Evolutionary conservation across 768 basidiomycete genomes (phyloP).

Genomic region (Holtermanniella nyarrowii): DNA sequence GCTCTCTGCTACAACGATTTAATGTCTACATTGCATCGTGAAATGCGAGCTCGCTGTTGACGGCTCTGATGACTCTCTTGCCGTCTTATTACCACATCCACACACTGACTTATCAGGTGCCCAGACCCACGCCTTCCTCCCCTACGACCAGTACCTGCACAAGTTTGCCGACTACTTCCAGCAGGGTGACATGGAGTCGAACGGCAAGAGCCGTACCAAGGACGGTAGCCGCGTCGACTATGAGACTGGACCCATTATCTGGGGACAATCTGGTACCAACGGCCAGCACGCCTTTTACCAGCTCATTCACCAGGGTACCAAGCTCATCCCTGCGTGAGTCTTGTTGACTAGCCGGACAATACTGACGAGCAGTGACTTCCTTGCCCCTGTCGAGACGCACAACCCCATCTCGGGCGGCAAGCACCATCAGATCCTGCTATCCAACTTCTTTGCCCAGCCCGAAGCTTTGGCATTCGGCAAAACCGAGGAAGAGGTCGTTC

Average conservation of each 20-base stretch:
- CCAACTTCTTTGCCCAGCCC: conserved; percentile 97
- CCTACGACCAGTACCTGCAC: conserved; percentile 98
- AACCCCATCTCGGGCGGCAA: conserved; percentile 77
- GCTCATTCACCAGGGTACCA: conserved; percentile 49
- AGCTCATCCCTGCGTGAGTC: conserved; percentile 41
- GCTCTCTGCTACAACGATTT: too few relatives aligned
- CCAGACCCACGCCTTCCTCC: conserved; percentile 88
- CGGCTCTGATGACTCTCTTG: neutral
- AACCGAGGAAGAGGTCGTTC: conserved; percentile 75
- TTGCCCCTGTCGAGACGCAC: conserved; percentile 37
- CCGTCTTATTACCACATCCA: too few relatives aligned
- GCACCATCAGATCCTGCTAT: conserved; percentile 93
- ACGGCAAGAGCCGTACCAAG: conserved; percentile 95
- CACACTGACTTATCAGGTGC: conserved; percentile 54
- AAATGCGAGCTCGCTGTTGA: too few relatives aligned
- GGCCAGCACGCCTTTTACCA: conserved; percentile 99
- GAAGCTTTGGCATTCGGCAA: conserved; percentile 97
- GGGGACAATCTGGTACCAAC: conserved; percentile 97
- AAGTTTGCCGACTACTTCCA: conserved; percentile 99
- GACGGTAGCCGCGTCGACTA: conserved; percentile 84
- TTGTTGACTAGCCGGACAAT: conserved; percentile 31
- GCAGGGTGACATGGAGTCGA: conserved; percentile 99
- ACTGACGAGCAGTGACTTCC: conserved; percentile 35
- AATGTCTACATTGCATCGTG: too few relatives aligned
- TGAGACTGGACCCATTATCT: conserved; percentile 98